Conservation (phyloP, 805 yeast species). For the Saturnispora sekii region DNA sequence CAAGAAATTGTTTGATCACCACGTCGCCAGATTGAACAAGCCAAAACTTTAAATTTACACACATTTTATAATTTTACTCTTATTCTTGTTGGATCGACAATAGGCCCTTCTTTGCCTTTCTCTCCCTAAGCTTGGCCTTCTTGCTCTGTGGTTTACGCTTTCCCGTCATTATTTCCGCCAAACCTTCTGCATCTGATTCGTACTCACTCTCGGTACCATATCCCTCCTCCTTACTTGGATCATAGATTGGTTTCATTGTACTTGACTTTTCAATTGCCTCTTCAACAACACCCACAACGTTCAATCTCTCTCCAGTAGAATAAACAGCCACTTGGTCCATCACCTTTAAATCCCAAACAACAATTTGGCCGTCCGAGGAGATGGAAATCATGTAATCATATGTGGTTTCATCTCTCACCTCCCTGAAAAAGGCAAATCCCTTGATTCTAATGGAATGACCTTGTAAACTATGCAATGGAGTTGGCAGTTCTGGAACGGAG, state of each 20-base stretch:
- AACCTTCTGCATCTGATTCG: conserved; percentile 65
- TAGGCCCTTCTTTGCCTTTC: conserved; percentile 32
- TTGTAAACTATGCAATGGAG: conserved; percentile 48
- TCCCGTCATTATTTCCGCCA: conserved; percentile 49
- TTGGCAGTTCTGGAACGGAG: conserved; percentile 20
- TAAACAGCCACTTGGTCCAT: conserved; percentile 84
- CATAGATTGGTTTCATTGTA: conserved; percentile 44
- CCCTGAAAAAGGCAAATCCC: conserved; percentile 49
- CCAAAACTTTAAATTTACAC: conserved; percentile 28
- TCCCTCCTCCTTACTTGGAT: conserved; percentile 34
- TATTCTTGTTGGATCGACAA: conserved; percentile 46
- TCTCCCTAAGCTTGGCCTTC: conserved; percentile 32
- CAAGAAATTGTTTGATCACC: conserved; percentile 70
- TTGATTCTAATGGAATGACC: conserved; percentile 88
- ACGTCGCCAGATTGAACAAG: conserved; percentile 60
- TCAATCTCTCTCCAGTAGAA: conserved; percentile 82
- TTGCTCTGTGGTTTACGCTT: conserved; percentile 21
- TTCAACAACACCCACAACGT: conserved; percentile 68
- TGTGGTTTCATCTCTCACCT: conserved; percentile 26
- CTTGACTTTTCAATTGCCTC: conserved; percentile 69
- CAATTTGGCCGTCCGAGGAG: conserved; percentile 88
- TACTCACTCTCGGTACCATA: conserved; percentile 55
- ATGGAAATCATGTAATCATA: conserved; percentile 56
- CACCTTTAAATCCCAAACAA: conserved; percentile 69
- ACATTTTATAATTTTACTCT: neutral